Conservation (phyloP, 2,329 filamentous ascomycete genomes). For the Myriosclerotinia curreyana region DNA sequence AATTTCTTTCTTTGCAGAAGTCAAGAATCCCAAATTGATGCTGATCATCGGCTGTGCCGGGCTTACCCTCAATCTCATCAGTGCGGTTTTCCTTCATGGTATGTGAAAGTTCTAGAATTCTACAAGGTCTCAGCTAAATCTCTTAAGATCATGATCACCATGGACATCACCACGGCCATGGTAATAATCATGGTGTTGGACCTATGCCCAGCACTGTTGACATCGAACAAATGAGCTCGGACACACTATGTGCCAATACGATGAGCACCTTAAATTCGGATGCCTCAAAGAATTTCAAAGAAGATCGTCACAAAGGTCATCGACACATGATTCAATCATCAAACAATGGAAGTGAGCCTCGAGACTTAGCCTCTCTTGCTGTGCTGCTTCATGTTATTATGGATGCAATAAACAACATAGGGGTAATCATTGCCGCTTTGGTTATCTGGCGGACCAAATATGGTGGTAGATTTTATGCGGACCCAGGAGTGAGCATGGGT, state of each 20-base stretch:
- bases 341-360: constrained; percentile 41
- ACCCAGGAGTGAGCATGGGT: constrained; percentile 65
- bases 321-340: constrained; percentile 43
- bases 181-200: background rate
- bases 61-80: constrained; percentile 64
- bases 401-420: constrained; percentile 73
- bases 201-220: constrained; percentile 3
- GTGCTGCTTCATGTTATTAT: constrained; percentile 69
- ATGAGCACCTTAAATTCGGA: background rate
- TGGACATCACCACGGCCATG: constrained; percentile 17
- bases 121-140: constrained; percentile 5
- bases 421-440: constrained; percentile 66
- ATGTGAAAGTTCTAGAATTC: constrained; percentile 13
- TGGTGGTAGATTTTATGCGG: constrained; percentile 63
- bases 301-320: constrained; percentile 48
- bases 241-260: constrained; percentile 9
- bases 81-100: constrained; percentile 64
- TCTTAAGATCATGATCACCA: constrained; percentile 25
- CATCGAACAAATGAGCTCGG: constrained; percentile 20
- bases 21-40: constrained; percentile 64
- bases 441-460: constrained; percentile 65
- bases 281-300: constrained; percentile 1
- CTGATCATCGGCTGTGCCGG: constrained; percentile 68
- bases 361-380: constrained; percentile 68
- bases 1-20: constrained; percentile 43